Conservation (phyloP, 2,329 filamentous ascomycete species). For the Aspergillus phoenicis region DNA sequence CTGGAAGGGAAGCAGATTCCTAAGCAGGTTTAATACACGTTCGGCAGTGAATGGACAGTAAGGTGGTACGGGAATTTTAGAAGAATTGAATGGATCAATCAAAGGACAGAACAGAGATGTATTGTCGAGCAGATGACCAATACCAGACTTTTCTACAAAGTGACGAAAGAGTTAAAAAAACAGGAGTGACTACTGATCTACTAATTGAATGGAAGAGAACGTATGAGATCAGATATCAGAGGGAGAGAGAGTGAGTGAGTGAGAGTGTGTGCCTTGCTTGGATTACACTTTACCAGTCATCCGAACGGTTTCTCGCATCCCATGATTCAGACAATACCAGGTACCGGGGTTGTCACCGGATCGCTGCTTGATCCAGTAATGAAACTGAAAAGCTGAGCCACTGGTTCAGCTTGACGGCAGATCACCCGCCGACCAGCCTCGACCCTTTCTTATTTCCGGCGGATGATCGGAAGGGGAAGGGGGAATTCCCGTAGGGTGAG, state of each 20-base stretch:
- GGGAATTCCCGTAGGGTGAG: neutral
- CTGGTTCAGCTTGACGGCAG: constrained; percentile 19
- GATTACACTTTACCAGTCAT: neutral
- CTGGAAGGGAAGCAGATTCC: neutral
- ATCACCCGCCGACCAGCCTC: constrained; percentile 22
- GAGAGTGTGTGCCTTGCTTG: neutral
- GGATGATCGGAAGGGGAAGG: neutral
- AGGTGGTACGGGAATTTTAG: neutral
- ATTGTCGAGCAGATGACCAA: neutral
- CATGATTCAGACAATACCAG: constrained; percentile 10
- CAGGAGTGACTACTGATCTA: neutral
- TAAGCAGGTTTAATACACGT: neutral
- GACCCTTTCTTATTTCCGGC: constrained; percentile 13
- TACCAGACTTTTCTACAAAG: neutral
- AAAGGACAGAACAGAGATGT: neutral
- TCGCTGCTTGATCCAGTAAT: constrained; percentile 2
- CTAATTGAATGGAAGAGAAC: neutral
- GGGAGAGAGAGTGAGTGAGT: neutral
- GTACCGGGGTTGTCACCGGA: constrained; percentile 16
- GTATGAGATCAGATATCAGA: neutral
- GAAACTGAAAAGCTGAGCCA: constrained; percentile 1
- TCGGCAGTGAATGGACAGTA: neutral
- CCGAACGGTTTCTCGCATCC: constrained; percentile 3
- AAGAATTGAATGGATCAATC: no score
- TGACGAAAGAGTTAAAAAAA: no score